These are phyloP conservation scores for Ceratocystis papillata DNA, from an alignment of 2,329 filamentous ascomycete species.

Conservation along the genomic window DNA sequence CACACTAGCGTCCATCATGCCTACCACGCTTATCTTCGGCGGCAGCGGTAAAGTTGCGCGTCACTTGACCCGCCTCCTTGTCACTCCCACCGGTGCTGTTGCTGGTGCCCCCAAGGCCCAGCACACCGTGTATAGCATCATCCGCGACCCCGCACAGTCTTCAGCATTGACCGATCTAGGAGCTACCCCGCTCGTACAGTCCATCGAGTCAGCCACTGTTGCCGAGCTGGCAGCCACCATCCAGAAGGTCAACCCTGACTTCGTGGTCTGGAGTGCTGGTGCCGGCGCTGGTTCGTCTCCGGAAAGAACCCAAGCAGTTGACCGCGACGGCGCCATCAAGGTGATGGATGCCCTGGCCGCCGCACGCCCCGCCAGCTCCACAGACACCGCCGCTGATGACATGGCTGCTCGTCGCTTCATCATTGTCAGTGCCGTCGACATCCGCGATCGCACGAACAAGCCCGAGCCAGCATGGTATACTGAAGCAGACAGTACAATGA, in stretches of 20 bases:
- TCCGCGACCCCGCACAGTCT: slow-evolving; percentile 30
- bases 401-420: slow-evolving; percentile 30
- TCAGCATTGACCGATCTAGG: slow-evolving; percentile 33
- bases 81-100: neutral
- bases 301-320: slow-evolving; percentile 36
- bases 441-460: slow-evolving; percentile 33
- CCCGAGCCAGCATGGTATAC: slow-evolving; percentile 37
- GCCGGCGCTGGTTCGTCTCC: slow-evolving; percentile 27
- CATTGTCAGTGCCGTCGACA: slow-evolving; percentile 37
- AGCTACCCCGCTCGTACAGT: slow-evolving; percentile 36
- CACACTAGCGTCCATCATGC: slow-evolving; percentile 24
- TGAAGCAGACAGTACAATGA: slow-evolving; percentile 32
- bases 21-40: slow-evolving; percentile 28
- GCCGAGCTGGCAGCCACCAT: slow-evolving; percentile 33
- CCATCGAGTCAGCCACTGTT: slow-evolving; percentile 34
- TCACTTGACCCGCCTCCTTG: slow-evolving; percentile 26
- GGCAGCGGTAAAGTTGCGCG: slow-evolving; percentile 28
- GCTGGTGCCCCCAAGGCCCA: slow-evolving; percentile 21
- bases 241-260: slow-evolving; percentile 29
- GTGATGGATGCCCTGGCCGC: slow-evolving; percentile 37
- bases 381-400: neutral
- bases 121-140: slow-evolving; percentile 28
- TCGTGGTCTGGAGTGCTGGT: slow-evolving; percentile 32
- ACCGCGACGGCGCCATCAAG: slow-evolving; percentile 37
- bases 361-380: slow-evolving; percentile 24